Evolutionary conservation across 2,329 filamentous ascomycete genomes (phyloP).

Genomic region (Lecanosticta acicola): DNA sequence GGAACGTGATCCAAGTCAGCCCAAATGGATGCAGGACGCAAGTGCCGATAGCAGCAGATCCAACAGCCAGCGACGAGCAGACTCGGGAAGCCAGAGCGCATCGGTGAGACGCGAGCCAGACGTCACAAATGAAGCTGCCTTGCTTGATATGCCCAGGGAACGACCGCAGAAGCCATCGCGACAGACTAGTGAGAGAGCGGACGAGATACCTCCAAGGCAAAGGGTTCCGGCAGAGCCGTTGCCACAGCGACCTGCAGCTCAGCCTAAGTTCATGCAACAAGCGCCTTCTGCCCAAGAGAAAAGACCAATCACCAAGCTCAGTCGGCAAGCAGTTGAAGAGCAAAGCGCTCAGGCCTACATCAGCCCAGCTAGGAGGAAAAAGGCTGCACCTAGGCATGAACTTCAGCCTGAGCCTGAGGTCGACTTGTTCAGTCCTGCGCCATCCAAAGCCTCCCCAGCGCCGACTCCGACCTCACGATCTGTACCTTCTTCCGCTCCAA

Average conservation of each 20-base stretch:
- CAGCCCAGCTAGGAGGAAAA: conserved; percentile 77
- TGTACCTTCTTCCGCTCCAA: conserved; percentile 34
- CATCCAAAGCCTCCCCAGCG: conserved; percentile 8
- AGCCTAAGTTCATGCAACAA: conserved; percentile 37
- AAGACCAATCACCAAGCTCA: conserved; percentile 55
- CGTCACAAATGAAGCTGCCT: conserved; percentile 58
- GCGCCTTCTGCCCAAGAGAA: conserved; percentile 34
- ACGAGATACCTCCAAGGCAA: conserved; percentile 20
- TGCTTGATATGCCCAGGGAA: conserved; percentile 62
- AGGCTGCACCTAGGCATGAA: conserved; percentile 46
- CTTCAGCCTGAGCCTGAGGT: conserved; percentile 27
- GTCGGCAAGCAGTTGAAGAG: conserved; percentile 68
- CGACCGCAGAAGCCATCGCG: conserved; percentile 45
- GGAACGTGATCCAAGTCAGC: conserved; percentile 73
- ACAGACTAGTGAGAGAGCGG: conserved; percentile 15
- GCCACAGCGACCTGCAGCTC: conserved; percentile 35
- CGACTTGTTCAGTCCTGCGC: conserved; percentile 32
- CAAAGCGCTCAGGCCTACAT: conserved; percentile 79
- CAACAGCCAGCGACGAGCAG: conserved; percentile 27
- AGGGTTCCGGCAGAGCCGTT: conserved; percentile 30
- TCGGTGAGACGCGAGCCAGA: conserved; percentile 18
- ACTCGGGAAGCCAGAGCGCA: conserved; percentile 22
- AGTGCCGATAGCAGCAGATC: conserved; percentile 25
- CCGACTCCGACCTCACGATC: conserved; percentile 7
- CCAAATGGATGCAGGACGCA: conserved; percentile 89